Evolutionary conservation across 345 rosid genomes (phyloP), one percentile per base, ranked within the genome.

Genomic region (Carallia pectinifolia): DNA sequence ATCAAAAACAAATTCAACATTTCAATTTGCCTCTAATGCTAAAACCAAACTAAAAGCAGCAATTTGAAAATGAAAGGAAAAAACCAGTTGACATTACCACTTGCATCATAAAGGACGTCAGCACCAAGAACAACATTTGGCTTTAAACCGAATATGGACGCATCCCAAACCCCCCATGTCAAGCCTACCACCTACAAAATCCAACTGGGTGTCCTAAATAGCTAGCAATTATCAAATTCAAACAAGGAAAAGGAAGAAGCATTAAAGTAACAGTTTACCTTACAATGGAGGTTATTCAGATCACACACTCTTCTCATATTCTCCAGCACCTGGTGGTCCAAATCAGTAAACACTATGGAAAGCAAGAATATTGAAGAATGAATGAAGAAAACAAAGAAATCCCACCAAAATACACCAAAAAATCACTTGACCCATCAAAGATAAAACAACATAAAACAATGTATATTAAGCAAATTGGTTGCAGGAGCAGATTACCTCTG

Each of bases 121-220:
- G 98, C 98, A 33, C 96, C 98, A 10, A 93, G 88, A 74, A 93
- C 85, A 67, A 93, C 50, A 18, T 80, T 82, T 2, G 92, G 94
- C 64, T 74, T 69, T 67, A 90, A 76, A 62, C 77, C 79, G 63
- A 93, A 88, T 47, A 89, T 61, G 5, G 86, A 67, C 58, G 74
- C 85, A 81, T 89, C 92, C 97, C 93, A 90, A 71, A 86, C 78
- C 76, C 97, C 98, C 97, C 97, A 90, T 31, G 93, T 88, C 58
- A 93, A 80, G 67, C 96, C 92, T 39, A 80, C 17, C 40, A 89
- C 89, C 96, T 93, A 77, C 56, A 77, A 60, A 27, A 27, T 58
- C 58, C 55, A 78, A 71, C 54, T 55, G 31, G 64, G 48, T n/a
- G 54, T 60, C 62, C 13, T 61, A 30, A 52, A 39, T 69, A 19